phyloP scores from a whole-genome alignment of 225 moss, liverwort and hornwort genomes.

The Polytrichum commune region DNA sequence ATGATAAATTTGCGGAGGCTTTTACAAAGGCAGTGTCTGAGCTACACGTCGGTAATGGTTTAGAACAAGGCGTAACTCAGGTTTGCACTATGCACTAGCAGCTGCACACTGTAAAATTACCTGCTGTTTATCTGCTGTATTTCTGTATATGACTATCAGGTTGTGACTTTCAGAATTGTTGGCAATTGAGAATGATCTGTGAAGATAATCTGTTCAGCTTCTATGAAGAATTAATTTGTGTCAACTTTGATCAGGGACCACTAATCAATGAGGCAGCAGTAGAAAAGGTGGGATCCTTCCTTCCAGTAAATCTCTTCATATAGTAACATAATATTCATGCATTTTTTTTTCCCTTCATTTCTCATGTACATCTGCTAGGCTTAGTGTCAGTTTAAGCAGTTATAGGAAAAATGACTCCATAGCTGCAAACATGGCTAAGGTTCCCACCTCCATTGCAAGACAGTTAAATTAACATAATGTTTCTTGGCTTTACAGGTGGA shows the following conservation, averaged over 20 bases:
- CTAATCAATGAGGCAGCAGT: conserved; percentile 78
- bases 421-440: too few relatives aligned
- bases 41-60: conserved; percentile 85
- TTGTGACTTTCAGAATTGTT: too few relatives aligned
- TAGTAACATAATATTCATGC: too few relatives aligned
- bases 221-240: conserved; percentile 8
- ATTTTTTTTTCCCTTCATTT: too few relatives aligned
- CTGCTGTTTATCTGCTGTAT: neutral
- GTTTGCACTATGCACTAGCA: conserved; percentile 27
- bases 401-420: too few relatives aligned
- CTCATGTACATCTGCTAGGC: too few relatives aligned
- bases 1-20: conserved; percentile 82
- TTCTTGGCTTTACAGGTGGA: conserved; percentile 53
- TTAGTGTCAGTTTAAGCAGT: too few relatives aligned
- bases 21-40: conserved; percentile 67
- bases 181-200: too few relatives aligned
- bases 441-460: too few relatives aligned
- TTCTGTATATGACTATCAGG: too few relatives aligned
- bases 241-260: conserved; percentile 69
- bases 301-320: too few relatives aligned
- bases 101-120: conserved; percentile 6
- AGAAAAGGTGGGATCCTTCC: conserved; percentile 49
- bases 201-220: too few relatives aligned
- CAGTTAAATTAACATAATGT: neutral
- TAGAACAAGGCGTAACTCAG: conserved; percentile 83